Evolutionary conservation across 257 asterid genomes (phyloP).

Genomic region (Plantago elongata): DNA sequence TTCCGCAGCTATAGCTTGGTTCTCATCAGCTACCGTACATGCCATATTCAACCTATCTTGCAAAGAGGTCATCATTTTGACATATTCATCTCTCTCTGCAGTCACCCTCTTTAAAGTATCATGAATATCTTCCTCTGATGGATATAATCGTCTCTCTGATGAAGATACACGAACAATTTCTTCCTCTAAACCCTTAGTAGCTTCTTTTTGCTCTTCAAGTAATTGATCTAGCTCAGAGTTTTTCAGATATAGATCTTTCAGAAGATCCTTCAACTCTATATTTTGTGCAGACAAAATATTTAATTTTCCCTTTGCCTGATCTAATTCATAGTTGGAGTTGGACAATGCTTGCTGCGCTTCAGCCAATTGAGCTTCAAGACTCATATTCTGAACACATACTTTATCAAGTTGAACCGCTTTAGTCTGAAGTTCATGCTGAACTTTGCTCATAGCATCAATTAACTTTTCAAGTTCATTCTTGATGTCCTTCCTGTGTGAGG

Average conservation of each 20-base stretch:
- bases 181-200: constrained; percentile 53
- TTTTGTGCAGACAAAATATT: constrained; percentile 53
- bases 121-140: constrained; percentile 37
- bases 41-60: constrained; percentile 65
- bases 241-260: constrained; percentile 54
- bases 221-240: constrained; percentile 64
- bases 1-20: constrained; percentile 73
- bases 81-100: constrained; percentile 58
- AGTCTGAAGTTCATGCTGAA: constrained; percentile 51
- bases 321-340: constrained; percentile 45
- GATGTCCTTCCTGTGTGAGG: constrained; percentile 62
- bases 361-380: constrained; percentile 46
- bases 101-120: constrained; percentile 42
- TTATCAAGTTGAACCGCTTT: constrained; percentile 50
- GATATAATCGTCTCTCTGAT: constrained; percentile 38
- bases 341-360: constrained; percentile 52
- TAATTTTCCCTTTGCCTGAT: constrained; percentile 42
- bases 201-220: constrained; percentile 55
- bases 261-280: constrained; percentile 51
- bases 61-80: constrained; percentile 51
- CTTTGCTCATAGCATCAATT: constrained; percentile 40
- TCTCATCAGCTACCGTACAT: constrained; percentile 74
- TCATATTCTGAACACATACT: constrained; percentile 39
- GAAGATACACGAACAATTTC: constrained; percentile 62
- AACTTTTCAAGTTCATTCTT: constrained; percentile 64